These are phyloP conservation scores for Dionaea muscipula DNA, from an alignment of 179 eudicot genomes.

Conservation along the genomic window DNA sequence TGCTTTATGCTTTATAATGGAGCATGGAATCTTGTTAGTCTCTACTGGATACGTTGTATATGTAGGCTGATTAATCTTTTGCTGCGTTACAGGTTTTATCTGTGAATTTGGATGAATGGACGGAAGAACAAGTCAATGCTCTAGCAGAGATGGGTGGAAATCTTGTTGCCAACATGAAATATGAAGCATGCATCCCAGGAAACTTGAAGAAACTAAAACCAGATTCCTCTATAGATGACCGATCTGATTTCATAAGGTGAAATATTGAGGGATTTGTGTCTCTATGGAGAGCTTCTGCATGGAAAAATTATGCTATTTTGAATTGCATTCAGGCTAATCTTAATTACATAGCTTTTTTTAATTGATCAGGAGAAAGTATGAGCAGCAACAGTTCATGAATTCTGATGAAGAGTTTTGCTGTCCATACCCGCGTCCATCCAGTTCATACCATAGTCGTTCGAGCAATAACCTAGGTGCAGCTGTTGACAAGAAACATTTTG, in stretches of 20 bases:
- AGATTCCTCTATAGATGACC: constrained; percentile 66
- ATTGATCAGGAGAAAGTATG: constrained; percentile 76
- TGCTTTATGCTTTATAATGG: no score
- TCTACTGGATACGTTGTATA: no score
- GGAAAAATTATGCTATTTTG: constrained; percentile 6
- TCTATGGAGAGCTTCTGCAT: not conserved
- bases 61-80: not conserved
- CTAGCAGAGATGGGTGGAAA: constrained; percentile 77
- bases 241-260: constrained; percentile 78
- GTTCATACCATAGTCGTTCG: constrained; percentile 29
- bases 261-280: not conserved
- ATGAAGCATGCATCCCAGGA: constrained; percentile 65
- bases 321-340: no score
- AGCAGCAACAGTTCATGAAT: constrained; percentile 49
- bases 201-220: constrained; percentile 57
- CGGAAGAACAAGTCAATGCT: constrained; percentile 63
- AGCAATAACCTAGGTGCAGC: constrained; percentile 18
- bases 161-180: constrained; percentile 48
- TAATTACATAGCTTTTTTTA: not conserved
- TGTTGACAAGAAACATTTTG: constrained; percentile 40
- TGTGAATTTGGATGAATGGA: constrained; percentile 85
- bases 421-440: constrained; percentile 34
- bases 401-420: constrained; percentile 30
- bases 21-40: no score
- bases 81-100: constrained; percentile 53